These are phyloP conservation scores for Tanozyma kutaoensis DNA, from an alignment of 805 yeast species.

Conservation along the genomic window DNA sequence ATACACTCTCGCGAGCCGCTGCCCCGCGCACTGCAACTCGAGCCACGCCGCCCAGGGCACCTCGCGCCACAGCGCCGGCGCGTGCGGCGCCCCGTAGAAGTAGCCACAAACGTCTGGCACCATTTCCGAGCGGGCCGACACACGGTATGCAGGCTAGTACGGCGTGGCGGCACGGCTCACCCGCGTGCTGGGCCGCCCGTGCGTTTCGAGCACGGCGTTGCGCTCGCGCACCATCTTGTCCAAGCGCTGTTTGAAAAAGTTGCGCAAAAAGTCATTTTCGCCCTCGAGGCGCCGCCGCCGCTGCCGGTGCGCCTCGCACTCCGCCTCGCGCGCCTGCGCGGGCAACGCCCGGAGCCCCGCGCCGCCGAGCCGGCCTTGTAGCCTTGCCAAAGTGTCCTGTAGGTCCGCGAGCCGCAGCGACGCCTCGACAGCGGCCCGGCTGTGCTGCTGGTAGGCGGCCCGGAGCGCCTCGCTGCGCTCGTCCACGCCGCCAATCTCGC, in stretches of 20 bases:
- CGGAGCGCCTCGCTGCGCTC: conserved; percentile 17
- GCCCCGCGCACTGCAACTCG: neutral
- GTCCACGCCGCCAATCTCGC: conserved; percentile 12
- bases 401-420: conserved; percentile 9
- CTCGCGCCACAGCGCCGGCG: neutral
- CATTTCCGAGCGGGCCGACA: neutral
- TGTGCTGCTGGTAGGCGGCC: conserved; percentile 18
- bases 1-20: neutral
- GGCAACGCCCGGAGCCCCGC: conserved; percentile 24
- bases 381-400: conserved; percentile 7
- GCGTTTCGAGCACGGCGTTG: conserved; percentile 15
- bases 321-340: conserved; percentile 19
- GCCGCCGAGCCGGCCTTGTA: conserved; percentile 13
- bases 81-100: neutral
- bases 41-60: neutral
- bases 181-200: conserved; percentile 19
- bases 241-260: conserved; percentile 15
- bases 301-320: conserved; percentile 13
- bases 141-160: conserved; percentile 3
- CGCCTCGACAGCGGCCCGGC: conserved; percentile 18
- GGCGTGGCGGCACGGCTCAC: conserved; percentile 29
- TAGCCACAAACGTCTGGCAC: neutral
- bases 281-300: conserved; percentile 11
- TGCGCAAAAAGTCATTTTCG: conserved; percentile 17
- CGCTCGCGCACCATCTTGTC: conserved; percentile 24